Conservation (phyloP, 345 rosid species). For the Corchorus capsularis region DNA sequence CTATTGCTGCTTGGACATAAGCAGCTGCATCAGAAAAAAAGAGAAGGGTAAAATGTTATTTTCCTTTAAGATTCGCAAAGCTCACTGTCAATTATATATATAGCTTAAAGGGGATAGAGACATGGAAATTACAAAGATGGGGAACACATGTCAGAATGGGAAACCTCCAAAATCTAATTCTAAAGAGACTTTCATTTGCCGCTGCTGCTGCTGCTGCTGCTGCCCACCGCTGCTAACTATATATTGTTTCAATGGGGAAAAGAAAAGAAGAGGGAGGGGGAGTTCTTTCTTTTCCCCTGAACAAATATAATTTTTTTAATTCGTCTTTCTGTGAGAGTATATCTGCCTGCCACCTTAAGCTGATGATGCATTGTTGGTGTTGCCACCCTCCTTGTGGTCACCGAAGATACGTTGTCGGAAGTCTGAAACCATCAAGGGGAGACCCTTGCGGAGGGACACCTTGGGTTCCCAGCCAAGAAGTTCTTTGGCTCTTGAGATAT, state of each 20-base stretch:
- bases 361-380: slow-evolving; percentile 34
- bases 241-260: slow-evolving; percentile 8
- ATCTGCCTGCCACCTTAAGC: slow-evolving; percentile 30
- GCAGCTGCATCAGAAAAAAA: not conserved
- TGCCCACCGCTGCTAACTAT: not conserved
- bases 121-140: slow-evolving; percentile 23
- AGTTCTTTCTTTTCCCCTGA: not conserved
- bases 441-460: slow-evolving; percentile 81
- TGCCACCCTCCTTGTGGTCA: slow-evolving; percentile 70
- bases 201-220: slow-evolving; percentile 15
- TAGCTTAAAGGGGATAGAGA: slow-evolving; percentile 1
- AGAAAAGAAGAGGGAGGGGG: not conserved
- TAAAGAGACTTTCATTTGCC: slow-evolving; percentile 12
- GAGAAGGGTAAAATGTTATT: slow-evolving; percentile 1
- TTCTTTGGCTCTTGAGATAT: slow-evolving; percentile 85
- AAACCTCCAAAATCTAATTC: slow-evolving; percentile 1
- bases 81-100: slow-evolving; percentile 11
- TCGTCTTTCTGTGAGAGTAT: not conserved
- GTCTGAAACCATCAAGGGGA: slow-evolving; percentile 91
- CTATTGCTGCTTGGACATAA: not conserved
- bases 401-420: slow-evolving; percentile 92
- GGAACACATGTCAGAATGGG: slow-evolving; percentile 2
- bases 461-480: slow-evolving; percentile 95
- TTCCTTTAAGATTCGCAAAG: not conserved
- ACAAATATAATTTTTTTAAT: slow-evolving; percentile 11